Percentiles rank a stretch among this genome's conserved stretches.
Conservation (phyloP, 2,329 filamentous ascomycete species). For the Trichoderma semiorbis region DNA sequence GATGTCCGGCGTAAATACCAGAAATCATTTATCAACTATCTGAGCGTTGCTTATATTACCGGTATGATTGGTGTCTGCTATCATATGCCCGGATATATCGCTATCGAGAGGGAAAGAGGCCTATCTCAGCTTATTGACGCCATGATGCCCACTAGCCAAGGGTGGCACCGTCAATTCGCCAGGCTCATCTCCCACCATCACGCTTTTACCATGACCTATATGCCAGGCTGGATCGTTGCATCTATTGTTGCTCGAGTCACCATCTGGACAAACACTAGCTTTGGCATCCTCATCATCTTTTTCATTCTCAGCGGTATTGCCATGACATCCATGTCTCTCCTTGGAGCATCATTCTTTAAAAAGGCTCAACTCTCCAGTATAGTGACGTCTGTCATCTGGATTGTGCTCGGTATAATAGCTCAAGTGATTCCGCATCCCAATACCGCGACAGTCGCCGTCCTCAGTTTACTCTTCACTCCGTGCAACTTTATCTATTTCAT, state of each 20-base stretch:
- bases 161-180: conserved; percentile 40
- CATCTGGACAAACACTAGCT: conserved; percentile 45
- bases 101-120: conserved; percentile 65
- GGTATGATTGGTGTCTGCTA: conserved; percentile 68
- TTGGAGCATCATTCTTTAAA: conserved; percentile 74
- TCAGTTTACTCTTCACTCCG: conserved; percentile 74
- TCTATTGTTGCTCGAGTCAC: conserved; percentile 36
- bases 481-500: conserved; percentile 80
- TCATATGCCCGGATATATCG: conserved; percentile 67
- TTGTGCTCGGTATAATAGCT: conserved; percentile 71
- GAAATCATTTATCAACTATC: conserved; percentile 59
- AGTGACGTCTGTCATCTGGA: conserved; percentile 63
- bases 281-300: conserved; percentile 63
- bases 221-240: conserved; percentile 37
- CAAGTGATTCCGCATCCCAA: conserved; percentile 63
- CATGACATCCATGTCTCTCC: conserved; percentile 70
- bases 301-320: conserved; percentile 71
- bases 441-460: conserved; percentile 60
- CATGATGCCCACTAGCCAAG: conserved; percentile 64
- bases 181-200: conserved; percentile 57
- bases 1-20: conserved; percentile 60
- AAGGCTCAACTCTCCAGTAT: conserved; percentile 81
- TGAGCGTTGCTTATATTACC: conserved; percentile 66
- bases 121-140: conserved; percentile 72
- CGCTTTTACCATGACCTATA: conserved; percentile 65